phyloP scores from a whole-genome alignment of 257 asterid genomes.

The Knoxia roxburghii region DNA sequence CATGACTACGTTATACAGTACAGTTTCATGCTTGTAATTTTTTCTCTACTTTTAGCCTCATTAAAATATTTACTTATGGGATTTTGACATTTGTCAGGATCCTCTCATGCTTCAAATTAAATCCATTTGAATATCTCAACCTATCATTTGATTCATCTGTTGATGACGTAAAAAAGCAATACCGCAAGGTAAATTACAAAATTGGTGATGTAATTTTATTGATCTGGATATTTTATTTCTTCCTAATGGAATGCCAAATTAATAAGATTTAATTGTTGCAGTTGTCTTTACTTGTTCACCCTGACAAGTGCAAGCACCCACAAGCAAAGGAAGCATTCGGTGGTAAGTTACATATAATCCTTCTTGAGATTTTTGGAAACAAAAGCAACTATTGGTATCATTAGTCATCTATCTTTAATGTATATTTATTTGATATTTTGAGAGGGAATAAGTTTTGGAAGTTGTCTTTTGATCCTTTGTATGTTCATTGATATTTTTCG shows the following conservation, averaged over 20 bases:
- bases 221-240: constrained; percentile 1
- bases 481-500: neutral
- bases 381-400: neutral
- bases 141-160: constrained; percentile 71
- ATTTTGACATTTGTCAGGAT: constrained; percentile 51
- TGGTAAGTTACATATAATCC: constrained; percentile 42
- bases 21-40: neutral
- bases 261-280: constrained; percentile 28
- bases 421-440: neutral
- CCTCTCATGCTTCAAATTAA: constrained; percentile 94
- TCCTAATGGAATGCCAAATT: constrained; percentile 12
- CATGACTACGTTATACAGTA: too few species aligned
- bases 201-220: neutral
- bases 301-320: constrained; percentile 98
- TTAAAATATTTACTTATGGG: constrained; percentile 3
- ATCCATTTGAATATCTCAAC: constrained; percentile 90
- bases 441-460: neutral
- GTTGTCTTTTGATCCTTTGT: neutral
- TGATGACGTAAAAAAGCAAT: constrained; percentile 78
- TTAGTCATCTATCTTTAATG: neutral
- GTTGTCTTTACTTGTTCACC: constrained; percentile 97
- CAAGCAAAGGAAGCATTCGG: constrained; percentile 98
- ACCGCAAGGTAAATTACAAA: constrained; percentile 68
- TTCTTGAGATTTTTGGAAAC: neutral
- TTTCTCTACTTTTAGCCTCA: neutral